Evolutionary conservation across 345 rosid genomes (phyloP), one percentile per base, ranked within the genome.

Genomic region (Camelina sativa): DNA sequence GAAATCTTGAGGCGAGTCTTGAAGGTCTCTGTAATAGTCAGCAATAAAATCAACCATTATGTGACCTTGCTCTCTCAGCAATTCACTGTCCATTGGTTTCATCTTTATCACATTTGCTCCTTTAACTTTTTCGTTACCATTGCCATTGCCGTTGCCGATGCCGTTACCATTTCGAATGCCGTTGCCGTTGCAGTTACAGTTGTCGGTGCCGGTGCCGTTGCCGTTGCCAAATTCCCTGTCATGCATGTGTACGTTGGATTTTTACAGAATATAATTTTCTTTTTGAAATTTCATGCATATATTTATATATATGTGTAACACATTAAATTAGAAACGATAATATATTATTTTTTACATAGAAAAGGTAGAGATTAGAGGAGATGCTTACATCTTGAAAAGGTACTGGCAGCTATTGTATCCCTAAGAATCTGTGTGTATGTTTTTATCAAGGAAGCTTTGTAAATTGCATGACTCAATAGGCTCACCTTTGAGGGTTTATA

Each of bases 1-100:
- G 30, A 75, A 61, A 40, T 67, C 47, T 0, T 68, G 56, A 60
- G 79, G 79, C 15, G 68, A 75, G 32, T 59, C 53, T 20, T 68
- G 56, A 60, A 75, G 73, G 30, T 48, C 50, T 68, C 69, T 76
- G 75, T 76, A 76, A 62, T 69, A 76, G 34, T 76, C 79, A 68
- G 79, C 79, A 44, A 76, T 76, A 35, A 76, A 76, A 76, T 76
- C 79, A 41, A 76, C 70, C 79, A 76, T 76, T 62, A 61, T 41
- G 23, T 76, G 79, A 22, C 79, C 79, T 61, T 76, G 69, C 69
- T 76, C 70, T 54, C 79, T 69, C 55, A 76, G 50, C 64, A 61
- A 10, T 64, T 76, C 79, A 69, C 63, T 76, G 1, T 69, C 70
- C 74, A 76, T 53, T 53, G 79, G 64, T 61, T 44, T 76, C 78